Conservation (phyloP, 306 rosid species). For the Rosa persica region DNA sequence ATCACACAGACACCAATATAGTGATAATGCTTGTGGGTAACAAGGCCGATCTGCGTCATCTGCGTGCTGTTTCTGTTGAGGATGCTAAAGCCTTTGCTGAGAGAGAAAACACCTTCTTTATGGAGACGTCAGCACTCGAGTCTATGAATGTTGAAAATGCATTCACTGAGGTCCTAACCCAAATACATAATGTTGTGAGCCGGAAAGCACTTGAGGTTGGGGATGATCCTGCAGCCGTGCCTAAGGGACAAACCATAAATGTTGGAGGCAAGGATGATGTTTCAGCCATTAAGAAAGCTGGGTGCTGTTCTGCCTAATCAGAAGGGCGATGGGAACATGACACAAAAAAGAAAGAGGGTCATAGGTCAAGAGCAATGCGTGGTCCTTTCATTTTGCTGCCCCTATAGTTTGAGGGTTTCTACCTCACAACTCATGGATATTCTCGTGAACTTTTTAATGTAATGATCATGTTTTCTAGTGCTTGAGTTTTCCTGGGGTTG, state of each 20-base stretch:
- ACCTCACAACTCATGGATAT: not conserved
- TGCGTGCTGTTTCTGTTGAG: slow-evolving; percentile 53
- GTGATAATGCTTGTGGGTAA: slow-evolving; percentile 58
- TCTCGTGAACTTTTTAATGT: not conserved
- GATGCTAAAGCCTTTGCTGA: slow-evolving; percentile 55
- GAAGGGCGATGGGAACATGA: not conserved
- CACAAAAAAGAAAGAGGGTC: not conserved
- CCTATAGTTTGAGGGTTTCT: not conserved
- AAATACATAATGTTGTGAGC: slow-evolving; percentile 48
- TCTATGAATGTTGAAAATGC: slow-evolving; percentile 57
- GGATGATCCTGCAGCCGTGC: slow-evolving; percentile 49
- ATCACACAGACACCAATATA: slow-evolving; percentile 59
- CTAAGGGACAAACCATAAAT: slow-evolving; percentile 51
- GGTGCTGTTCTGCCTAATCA: slow-evolving; percentile 53
- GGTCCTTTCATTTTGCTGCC: slow-evolving; percentile 4
- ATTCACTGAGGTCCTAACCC: slow-evolving; percentile 53
- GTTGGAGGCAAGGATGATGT: slow-evolving; percentile 60
- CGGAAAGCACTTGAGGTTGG: slow-evolving; percentile 54
- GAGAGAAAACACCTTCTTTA: slow-evolving; percentile 48
- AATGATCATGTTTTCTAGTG: not conserved
- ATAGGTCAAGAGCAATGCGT: not conserved
- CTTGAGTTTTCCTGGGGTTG: slow-evolving; percentile 14
- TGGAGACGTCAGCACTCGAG: slow-evolving; percentile 65
- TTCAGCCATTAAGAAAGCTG: slow-evolving; percentile 50
- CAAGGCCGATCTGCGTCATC: slow-evolving; percentile 53